phyloP scores from a whole-genome alignment of 202 grass and related monocot genomes.

The Schoenoplectus tabernaemontani region DNA sequence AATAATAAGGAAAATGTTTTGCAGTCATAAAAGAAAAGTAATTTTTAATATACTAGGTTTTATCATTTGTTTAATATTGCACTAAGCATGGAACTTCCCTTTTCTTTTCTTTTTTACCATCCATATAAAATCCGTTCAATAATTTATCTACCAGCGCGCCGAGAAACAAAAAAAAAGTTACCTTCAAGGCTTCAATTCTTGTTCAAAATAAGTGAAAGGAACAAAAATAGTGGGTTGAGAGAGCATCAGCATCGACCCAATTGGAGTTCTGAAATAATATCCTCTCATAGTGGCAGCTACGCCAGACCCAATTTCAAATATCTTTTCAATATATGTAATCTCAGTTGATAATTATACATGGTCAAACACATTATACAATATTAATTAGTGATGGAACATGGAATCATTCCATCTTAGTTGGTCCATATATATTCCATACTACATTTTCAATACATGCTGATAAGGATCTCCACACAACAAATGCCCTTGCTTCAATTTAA shows the following conservation, averaged over 20 bases:
- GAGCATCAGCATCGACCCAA: not conserved
- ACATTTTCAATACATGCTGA: not conserved
- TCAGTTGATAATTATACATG: not conserved
- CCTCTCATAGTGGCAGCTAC: conserved; percentile 19
- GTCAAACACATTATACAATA: not conserved
- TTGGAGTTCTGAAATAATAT: conserved; percentile 6
- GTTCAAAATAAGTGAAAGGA: not conserved
- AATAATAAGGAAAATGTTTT: not conserved
- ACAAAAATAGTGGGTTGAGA: not conserved
- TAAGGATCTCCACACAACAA: not conserved
- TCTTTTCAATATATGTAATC: conserved; percentile 10
- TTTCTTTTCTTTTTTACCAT: too few relatives aligned
- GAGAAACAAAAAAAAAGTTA: not conserved
- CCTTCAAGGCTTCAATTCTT: too few relatives aligned
- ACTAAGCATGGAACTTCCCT: not conserved
- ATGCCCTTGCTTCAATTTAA: not conserved
- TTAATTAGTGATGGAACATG: not conserved
- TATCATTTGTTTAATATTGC: not conserved
- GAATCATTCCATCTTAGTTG: not conserved
- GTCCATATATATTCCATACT: not conserved
- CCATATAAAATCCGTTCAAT: not conserved
- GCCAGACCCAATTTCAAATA: not conserved
- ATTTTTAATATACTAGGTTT: not conserved
- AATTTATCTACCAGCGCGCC: not conserved
- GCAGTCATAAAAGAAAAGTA: not conserved